Conservation (phyloP, 2,329 filamentous ascomycete genomes). For the Clarireedia sp. region DNA sequence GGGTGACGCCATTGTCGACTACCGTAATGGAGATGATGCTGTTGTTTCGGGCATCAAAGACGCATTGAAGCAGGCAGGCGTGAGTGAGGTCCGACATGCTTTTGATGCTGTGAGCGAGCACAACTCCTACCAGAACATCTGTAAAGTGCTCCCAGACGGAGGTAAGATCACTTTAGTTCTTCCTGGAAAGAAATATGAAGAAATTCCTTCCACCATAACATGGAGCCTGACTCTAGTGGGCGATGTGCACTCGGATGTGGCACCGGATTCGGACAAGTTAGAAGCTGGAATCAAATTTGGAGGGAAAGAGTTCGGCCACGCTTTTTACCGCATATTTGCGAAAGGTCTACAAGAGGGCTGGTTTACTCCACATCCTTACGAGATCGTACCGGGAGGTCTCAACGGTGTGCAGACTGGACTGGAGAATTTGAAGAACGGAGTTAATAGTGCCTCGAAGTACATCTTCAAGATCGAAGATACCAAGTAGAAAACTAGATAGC, state of each 20-base stretch:
- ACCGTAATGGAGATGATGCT: conserved; percentile 41
- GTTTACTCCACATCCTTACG: conserved; percentile 41
- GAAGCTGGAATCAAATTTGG: conserved; percentile 20
- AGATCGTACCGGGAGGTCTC: conserved; percentile 43
- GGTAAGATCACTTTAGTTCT: conserved; percentile 35
- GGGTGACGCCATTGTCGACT: conserved; percentile 49
- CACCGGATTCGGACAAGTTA: conserved; percentile 7
- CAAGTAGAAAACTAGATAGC: conserved; percentile 9
- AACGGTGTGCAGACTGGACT: conserved; percentile 43
- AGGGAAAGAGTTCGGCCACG: conserved; percentile 22
- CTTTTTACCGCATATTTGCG: conserved; percentile 21
- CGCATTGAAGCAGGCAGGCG: conserved; percentile 20
- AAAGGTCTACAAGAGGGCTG: conserved; percentile 41
- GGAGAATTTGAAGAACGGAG: conserved; percentile 48
- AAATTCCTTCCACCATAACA: conserved; percentile 21
- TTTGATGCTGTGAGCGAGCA: conserved; percentile 26
- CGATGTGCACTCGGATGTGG: conserved; percentile 15
- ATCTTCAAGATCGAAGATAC: conserved; percentile 38
- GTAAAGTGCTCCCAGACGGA: conserved; percentile 19
- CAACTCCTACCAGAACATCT: conserved; percentile 23
- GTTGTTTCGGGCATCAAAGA: conserved; percentile 30
- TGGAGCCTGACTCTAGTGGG: conserved; percentile 19
- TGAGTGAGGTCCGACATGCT: conserved; percentile 21
- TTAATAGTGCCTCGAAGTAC: conserved; percentile 57
- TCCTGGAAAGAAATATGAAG: conserved; percentile 35